A percentile compares a stretch with the other conserved stretches of the same genome.
Conservation (phyloP, 306 rosid species). For the Calophaca sinica region DNA sequence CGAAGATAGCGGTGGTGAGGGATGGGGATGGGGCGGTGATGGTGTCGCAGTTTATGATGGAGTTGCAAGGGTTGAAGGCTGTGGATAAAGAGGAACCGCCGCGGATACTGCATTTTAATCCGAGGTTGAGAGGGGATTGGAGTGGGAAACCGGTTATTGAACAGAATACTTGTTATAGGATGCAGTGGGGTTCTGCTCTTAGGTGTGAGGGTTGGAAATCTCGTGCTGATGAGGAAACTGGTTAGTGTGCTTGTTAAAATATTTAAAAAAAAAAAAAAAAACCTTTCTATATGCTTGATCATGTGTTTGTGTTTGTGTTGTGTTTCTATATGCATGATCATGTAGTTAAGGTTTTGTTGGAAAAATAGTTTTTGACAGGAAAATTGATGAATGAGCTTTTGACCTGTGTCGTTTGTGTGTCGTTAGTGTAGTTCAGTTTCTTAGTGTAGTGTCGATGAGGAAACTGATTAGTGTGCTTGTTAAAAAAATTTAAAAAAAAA, state of each 20-base stretch:
- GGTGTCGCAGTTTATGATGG: constrained; percentile 98
- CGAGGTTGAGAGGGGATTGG: constrained; percentile 97
- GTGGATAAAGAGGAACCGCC: constrained; percentile 97
- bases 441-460: constrained; percentile 65
- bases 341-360: too few relatives aligned
- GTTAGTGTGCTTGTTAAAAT: constrained; percentile 46
- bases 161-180: constrained; percentile 89
- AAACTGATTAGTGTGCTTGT: constrained; percentile 62
- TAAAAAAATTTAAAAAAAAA: too few relatives aligned
- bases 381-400: too few relatives aligned
- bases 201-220: constrained; percentile 95
- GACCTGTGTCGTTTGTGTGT: too few relatives aligned
- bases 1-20: constrained; percentile 74
- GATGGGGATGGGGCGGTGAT: constrained; percentile 73
- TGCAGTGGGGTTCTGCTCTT: constrained; percentile 91
- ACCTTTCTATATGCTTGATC: too few relatives aligned
- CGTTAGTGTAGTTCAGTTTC: too few relatives aligned
- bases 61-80: constrained; percentile 87
- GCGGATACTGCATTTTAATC: constrained; percentile 88
- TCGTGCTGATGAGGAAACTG: constrained; percentile 83
- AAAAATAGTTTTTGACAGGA: too few relatives aligned
- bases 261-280: too few relatives aligned
- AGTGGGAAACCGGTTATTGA: constrained; percentile 89
- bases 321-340: too few relatives aligned
- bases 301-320: neutral